Conservation (phyloP, 2,329 filamentous ascomycete genomes). For the Pseudonectria foliicola region DNA sequence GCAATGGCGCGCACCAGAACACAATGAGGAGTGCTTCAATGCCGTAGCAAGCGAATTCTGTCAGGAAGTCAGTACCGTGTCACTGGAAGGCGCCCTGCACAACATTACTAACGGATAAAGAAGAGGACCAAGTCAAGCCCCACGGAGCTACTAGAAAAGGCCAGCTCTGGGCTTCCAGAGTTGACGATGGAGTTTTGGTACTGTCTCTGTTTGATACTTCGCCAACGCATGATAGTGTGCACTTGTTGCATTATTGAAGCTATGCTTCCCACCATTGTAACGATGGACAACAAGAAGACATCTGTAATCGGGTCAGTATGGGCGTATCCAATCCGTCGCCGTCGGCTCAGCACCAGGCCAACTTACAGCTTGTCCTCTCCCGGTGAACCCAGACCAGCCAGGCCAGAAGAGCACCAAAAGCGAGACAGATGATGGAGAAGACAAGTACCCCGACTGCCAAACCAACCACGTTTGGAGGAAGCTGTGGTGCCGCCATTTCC, state of each 20-base stretch:
- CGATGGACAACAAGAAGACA: slow-evolving; percentile 32
- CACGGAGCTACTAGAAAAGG: slow-evolving; percentile 33
- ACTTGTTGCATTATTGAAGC: slow-evolving; percentile 36
- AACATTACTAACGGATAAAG: slow-evolving; percentile 37
- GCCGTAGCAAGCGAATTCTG: slow-evolving; percentile 45
- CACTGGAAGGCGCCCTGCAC: not conserved
- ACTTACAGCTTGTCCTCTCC: slow-evolving; percentile 35
- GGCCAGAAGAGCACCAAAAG: slow-evolving; percentile 3
- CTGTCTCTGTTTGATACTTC: slow-evolving; percentile 32
- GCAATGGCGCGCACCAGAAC: slow-evolving; percentile 32
- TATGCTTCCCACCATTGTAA: slow-evolving; percentile 28
- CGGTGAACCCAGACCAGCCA: slow-evolving; percentile 33
- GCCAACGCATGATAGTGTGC: slow-evolving; percentile 33
- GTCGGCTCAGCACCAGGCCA: too few species aligned
- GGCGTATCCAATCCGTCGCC: not conserved
- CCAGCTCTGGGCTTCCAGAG: slow-evolving; percentile 32
- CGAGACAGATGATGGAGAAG: slow-evolving; percentile 4
- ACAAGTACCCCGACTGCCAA: slow-evolving; percentile 5
- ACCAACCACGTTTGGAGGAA: slow-evolving; percentile 3
- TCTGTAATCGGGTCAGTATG: slow-evolving; percentile 21
- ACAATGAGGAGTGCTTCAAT: slow-evolving; percentile 39
- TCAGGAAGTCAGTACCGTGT: not conserved
- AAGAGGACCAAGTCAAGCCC: slow-evolving; percentile 37
- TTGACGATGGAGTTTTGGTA: slow-evolving; percentile 29
- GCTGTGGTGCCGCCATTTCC: slow-evolving; percentile 2